Conservation (phyloP, 2,329 filamentous ascomycete genomes). For the Stagonosporopsis cucurbitacearum region DNA sequence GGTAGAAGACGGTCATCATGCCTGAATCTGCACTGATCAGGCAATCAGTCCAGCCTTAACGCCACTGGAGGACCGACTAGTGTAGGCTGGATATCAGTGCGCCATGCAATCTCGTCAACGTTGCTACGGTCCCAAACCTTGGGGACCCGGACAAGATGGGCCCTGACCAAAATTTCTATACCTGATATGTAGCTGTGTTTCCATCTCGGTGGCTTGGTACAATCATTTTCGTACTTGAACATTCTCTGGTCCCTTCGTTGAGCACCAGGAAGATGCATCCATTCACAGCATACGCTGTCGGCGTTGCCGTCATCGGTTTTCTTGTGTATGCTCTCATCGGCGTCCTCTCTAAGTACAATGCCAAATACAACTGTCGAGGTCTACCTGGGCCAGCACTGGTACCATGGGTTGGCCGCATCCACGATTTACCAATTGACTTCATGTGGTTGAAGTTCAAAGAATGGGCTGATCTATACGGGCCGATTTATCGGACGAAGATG, state of each 20-base stretch:
- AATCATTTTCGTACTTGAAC: constrained; percentile 2
- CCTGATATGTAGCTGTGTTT: constrained; percentile 27
- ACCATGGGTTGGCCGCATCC: constrained; percentile 47
- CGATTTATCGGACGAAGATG: constrained; percentile 48
- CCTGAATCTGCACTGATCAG: neutral
- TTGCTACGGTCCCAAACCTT: constrained; percentile 19
- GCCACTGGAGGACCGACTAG: neutral
- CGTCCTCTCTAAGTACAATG: constrained; percentile 46
- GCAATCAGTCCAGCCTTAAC: neutral
- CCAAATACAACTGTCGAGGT: constrained; percentile 44
- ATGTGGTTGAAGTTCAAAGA: constrained; percentile 61
- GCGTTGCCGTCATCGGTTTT: constrained; percentile 49
- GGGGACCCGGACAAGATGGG: constrained; percentile 32
- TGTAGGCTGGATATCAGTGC: neutral
- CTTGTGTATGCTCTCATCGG: constrained; percentile 44
- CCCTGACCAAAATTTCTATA: constrained; percentile 3
- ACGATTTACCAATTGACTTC: constrained; percentile 47
- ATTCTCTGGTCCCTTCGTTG: neutral
- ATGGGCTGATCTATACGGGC: constrained; percentile 45
- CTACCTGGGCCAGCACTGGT: constrained; percentile 51
- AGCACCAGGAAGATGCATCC: constrained; percentile 47
- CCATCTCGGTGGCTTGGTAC: constrained; percentile 9
- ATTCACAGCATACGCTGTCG: constrained; percentile 47
- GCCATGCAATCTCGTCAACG: constrained; percentile 18
- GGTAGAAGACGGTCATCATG: neutral